Evolutionary conservation across 495 filamentous ascomycete genomes (phyloP), one percentile per base, ranked within the genome.

Genomic region (Articulospora tetracladia): DNA sequence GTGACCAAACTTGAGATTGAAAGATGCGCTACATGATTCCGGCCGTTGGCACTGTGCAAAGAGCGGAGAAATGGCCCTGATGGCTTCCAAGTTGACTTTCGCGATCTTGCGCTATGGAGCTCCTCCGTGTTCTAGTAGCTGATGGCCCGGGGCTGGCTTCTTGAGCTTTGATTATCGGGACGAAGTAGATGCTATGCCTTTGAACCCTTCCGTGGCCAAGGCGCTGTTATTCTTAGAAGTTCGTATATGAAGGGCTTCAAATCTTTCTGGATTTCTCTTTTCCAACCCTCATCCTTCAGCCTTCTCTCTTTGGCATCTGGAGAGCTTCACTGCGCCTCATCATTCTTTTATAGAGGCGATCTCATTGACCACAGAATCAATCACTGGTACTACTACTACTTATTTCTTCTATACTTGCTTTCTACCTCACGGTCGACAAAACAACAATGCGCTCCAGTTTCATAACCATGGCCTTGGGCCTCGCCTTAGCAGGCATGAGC

Each of bases 401-500:
- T 44, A 3, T 44, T 44, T n/a, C 10, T 44, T 44, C 3, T 44
- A 15, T 3, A 11, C n/a, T 44, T 15, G n/a, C 39, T 11, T 32
- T 32, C 30, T 4, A 32, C 30, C 13, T 13, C 15, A 44, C 39
- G n/a, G n/a, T n/a, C 39, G 11, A 7, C 8, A 17, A 7, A 44
- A 12, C 3, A 44, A n/a, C 10, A 12, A 50, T 50, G 47, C 20
- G 23, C 11, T 24, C 47, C 47, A 50, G 25, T 4, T 27, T 50
- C 47, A 50, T 50, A 7, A 50, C 20, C 12, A 6, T 20, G 25
- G 51, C 28, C 25, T 7, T 34, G 2, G 51, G 25, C 19, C 51
- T 53, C 20, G 47, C 57, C 6, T 41, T 64, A 20, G 48, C 30
- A 36, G 53, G 57, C 32, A 17, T 64, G 10, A 55, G 25, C n/a